These are phyloP conservation scores for Mycena chlorophos DNA, from an alignment of 768 basidiomycete genomes.

Conservation along the genomic window DNA sequence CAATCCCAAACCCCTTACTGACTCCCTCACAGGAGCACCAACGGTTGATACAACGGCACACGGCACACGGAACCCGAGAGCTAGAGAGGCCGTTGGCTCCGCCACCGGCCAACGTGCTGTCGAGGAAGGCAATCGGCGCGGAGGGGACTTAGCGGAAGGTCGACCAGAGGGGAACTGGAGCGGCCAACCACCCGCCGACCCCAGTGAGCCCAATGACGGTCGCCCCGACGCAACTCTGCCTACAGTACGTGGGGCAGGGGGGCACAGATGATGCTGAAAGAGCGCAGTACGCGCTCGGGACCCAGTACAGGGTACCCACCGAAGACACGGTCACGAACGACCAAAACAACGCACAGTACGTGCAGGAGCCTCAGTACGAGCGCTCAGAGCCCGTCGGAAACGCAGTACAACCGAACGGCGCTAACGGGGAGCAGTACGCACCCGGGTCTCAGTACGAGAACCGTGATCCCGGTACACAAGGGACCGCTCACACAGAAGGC, in stretches of 20 bases:
- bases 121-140: not conserved
- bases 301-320: not conserved
- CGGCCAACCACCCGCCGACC: not conserved
- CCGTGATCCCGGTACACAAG: not conserved
- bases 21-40: not conserved
- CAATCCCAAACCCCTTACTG: not conserved
- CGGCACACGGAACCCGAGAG: not conserved
- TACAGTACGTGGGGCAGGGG: too few relatives aligned
- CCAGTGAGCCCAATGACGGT: not conserved
- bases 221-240: not conserved
- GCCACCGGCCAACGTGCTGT: slow-evolving; percentile 3
- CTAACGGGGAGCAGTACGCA: not conserved
- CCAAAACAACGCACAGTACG: not conserved
- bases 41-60: not conserved
- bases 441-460: not conserved
- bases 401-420: too few relatives aligned
- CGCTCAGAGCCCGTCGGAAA: not conserved
- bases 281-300: too few relatives aligned
- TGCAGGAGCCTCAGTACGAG: not conserved
- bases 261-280: too few relatives aligned
- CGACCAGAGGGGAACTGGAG: slow-evolving; percentile 3
- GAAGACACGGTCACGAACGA: not conserved
- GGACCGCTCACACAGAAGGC: not conserved
- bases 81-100: slow-evolving; percentile 11
- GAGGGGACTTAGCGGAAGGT: slow-evolving; percentile 1